A percentile compares a stretch with the other conserved stretches of the same genome.
Conservation (phyloP, 1,139 yeast species). For the Suhomyces guaymorum region DNA sequence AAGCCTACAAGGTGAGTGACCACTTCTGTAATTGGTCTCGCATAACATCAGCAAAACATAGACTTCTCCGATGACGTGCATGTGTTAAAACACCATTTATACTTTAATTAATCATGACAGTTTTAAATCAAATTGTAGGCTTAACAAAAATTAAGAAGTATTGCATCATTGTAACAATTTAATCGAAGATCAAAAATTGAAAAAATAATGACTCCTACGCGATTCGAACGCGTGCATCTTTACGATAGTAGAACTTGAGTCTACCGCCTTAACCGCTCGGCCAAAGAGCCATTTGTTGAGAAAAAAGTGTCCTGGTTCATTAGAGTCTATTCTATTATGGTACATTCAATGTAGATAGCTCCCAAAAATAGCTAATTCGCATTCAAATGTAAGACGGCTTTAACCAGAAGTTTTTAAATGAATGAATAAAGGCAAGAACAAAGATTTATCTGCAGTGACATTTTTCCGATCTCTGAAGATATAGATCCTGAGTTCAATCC, state of each 20-base stretch:
- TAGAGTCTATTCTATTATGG: too few species aligned
- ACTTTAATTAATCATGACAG: background rate
- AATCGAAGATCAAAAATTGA: background rate
- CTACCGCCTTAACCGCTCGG: constrained; percentile 15
- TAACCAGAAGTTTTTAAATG: too few species aligned
- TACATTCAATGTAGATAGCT: too few species aligned
- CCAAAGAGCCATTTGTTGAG: constrained; percentile 12
- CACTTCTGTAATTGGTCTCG: background rate
- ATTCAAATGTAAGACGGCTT: too few species aligned
- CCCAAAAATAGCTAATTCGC: too few species aligned
- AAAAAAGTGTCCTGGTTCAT: too few species aligned
- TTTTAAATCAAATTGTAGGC: background rate
- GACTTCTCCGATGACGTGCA: background rate
- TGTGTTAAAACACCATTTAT: background rate
- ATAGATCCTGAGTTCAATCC: too few species aligned
- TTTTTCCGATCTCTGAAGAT: too few species aligned
- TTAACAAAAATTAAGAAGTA: too few species aligned
- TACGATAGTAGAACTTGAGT: constrained; percentile 15
- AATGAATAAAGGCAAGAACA: too few species aligned
- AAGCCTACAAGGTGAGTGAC: background rate
- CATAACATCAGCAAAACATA: constrained; percentile 1
- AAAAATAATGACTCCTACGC: constrained; percentile 13
- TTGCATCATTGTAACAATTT: too few species aligned
- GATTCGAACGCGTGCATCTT: constrained; percentile 15
- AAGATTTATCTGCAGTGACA: too few species aligned